These are phyloP conservation scores for Fusarium nurragi DNA, from an alignment of 2,329 filamentous ascomycete species.

Conservation along the genomic window DNA sequence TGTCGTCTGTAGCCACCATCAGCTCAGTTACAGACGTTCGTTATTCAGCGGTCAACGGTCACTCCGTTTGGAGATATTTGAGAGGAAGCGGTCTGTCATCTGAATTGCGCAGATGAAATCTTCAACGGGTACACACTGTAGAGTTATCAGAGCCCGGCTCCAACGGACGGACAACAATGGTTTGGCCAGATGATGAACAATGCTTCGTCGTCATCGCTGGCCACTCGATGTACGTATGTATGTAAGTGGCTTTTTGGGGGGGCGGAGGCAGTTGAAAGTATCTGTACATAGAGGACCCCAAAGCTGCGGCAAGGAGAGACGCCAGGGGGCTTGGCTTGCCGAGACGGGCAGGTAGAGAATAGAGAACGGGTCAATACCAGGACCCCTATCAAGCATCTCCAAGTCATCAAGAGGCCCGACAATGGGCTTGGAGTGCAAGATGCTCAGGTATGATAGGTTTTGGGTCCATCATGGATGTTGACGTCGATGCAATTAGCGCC, in stretches of 20 bases:
- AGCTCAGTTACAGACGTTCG: slow-evolving; percentile 6
- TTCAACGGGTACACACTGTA: neutral
- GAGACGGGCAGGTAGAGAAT: slow-evolving; percentile 33
- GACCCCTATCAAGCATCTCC: slow-evolving; percentile 17
- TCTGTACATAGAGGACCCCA: slow-evolving; percentile 4
- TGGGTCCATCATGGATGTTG: slow-evolving; percentile 14
- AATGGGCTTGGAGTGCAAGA: neutral
- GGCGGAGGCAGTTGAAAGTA: slow-evolving; percentile 20
- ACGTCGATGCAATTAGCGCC: slow-evolving; percentile 7
- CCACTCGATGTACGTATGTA: slow-evolving; percentile 19
- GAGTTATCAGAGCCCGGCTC: neutral
- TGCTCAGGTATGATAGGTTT: slow-evolving; percentile 2
- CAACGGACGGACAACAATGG: neutral
- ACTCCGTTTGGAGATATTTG: neutral
- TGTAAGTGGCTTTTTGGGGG: slow-evolving; percentile 30
- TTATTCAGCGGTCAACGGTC: slow-evolving; percentile 18
- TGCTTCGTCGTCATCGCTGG: slow-evolving; percentile 35
- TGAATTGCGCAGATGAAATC: neutral
- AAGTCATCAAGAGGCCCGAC: slow-evolving; percentile 2
- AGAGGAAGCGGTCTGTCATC: neutral
- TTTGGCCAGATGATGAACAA: slow-evolving; percentile 18
- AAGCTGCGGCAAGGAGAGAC: neutral
- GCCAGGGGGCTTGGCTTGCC: slow-evolving; percentile 29
- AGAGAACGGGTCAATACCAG: slow-evolving; percentile 8
- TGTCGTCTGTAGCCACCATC: slow-evolving; percentile 29